Evolutionary conservation across 1,139 yeast genomes (phyloP).

Genomic region (Suhomyces maxii): DNA sequence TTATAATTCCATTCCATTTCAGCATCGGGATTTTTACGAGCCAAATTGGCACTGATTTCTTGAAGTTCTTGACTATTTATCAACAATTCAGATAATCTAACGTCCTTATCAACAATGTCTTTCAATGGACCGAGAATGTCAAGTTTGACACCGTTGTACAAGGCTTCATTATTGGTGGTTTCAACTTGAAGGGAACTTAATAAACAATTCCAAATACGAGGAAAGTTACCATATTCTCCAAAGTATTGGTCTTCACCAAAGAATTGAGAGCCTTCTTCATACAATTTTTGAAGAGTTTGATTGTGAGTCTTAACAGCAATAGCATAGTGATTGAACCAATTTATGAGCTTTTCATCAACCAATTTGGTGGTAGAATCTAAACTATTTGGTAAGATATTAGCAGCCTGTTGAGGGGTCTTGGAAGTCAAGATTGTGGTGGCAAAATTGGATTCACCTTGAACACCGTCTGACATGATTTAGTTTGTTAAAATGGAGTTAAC

Average conservation of each 20-base stretch:
- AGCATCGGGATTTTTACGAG: constrained; percentile 24
- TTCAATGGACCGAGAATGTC: constrained; percentile 59
- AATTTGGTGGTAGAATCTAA: constrained; percentile 20
- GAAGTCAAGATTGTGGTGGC: constrained; percentile 46
- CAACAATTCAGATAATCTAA: constrained; percentile 45
- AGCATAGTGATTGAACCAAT: constrained; percentile 18
- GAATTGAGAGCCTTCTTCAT: constrained; percentile 14
- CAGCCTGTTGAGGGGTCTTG: constrained; percentile 45
- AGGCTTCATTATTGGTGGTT: constrained; percentile 50
- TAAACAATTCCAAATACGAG: constrained; percentile 59
- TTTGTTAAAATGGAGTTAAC: neutral
- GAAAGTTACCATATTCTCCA: constrained; percentile 55
- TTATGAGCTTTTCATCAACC: constrained; percentile 14
- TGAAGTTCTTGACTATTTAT: constrained; percentile 44
- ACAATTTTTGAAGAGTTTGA: constrained; percentile 14
- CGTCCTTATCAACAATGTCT: constrained; percentile 53
- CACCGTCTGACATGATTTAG: constrained; percentile 2
- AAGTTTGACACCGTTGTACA: constrained; percentile 51
- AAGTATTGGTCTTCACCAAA: constrained; percentile 13
- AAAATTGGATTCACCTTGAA: constrained; percentile 18
- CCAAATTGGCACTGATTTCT: constrained; percentile 31
- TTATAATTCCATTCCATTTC: constrained; percentile 67
- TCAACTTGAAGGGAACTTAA: constrained; percentile 55
- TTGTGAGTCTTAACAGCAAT: constrained; percentile 14
- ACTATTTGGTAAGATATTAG: constrained; percentile 39